Percentiles rank a stretch among this genome's conserved stretches.
Evolutionary conservation across 495 filamentous ascomycete genomes (phyloP).

Genomic region (Staphylotrichum longicolle): DNA sequence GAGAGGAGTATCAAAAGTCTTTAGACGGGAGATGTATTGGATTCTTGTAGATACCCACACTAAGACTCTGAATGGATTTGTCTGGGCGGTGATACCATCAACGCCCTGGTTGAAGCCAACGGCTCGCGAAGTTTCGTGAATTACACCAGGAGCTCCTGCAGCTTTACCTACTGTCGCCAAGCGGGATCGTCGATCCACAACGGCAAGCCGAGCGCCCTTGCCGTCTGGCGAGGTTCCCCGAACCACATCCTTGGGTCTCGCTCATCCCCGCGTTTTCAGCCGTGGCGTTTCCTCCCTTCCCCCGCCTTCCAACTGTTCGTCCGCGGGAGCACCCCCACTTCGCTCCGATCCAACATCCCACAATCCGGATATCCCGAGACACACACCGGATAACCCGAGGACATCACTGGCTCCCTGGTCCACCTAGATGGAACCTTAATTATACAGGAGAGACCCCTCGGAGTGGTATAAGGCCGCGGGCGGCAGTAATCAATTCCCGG

Average conservation of each 20-base stretch:
- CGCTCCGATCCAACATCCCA: background rate
- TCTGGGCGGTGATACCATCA: background rate
- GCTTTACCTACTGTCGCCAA: no score
- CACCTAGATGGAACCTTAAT: background rate
- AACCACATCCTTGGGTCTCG: background rate
- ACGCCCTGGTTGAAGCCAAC: no score
- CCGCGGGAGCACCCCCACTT: background rate
- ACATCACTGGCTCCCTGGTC: background rate
- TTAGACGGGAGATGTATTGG: constrained; percentile 8
- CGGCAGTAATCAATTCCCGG: no score
- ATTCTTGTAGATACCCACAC: constrained; percentile 13
- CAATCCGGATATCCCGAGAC: constrained; percentile 1
- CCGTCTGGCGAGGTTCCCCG: background rate
- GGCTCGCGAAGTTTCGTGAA: no score
- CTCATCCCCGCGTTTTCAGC: constrained; percentile 1
- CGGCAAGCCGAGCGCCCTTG: background rate
- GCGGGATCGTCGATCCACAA: background rate
- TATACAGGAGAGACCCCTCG: background rate
- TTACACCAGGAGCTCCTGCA: no score
- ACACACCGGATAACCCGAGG: background rate
- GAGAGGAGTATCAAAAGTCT: background rate
- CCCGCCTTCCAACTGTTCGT: background rate
- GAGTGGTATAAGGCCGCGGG: no score
- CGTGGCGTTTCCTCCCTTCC: background rate
- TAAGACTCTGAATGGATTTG: background rate